phyloP scores from a whole-genome alignment of 768 basidiomycete species.

The Grammothele lineata region DNA sequence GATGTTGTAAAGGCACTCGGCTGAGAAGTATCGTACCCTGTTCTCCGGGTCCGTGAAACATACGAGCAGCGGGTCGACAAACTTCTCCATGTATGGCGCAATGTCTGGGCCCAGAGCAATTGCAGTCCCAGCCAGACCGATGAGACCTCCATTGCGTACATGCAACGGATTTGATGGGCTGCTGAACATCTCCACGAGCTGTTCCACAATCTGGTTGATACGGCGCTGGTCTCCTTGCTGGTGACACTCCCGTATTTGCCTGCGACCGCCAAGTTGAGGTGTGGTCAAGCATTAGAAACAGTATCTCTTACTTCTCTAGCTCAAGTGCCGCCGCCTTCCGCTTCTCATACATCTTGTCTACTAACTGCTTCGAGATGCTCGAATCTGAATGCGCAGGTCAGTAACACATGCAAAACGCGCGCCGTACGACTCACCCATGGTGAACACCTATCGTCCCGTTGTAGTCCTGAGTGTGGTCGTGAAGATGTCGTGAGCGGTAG shows the following conservation, averaged over 20 bases:
- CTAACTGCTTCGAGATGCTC: conserved; percentile 71
- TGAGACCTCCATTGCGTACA: conserved; percentile 90
- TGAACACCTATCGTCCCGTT: not conserved
- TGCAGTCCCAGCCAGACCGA: conserved; percentile 94
- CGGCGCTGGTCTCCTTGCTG: conserved; percentile 76
- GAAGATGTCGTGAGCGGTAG: no score
- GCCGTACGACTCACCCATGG: conserved; percentile 19
- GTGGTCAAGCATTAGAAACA: no score
- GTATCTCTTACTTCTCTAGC: conserved; percentile 73
- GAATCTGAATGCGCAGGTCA: conserved; percentile 45
- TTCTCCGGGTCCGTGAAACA: conserved; percentile 96
- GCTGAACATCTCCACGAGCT: conserved; percentile 92
- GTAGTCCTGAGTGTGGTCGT: no score
- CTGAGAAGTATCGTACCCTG: conserved; percentile 94
- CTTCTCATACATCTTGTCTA: conserved; percentile 96
- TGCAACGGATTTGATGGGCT: conserved; percentile 80
- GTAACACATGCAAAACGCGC: not conserved
- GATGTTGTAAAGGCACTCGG: conserved; percentile 97
- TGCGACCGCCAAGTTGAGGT: conserved; percentile 23
- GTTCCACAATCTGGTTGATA: conserved; percentile 86
- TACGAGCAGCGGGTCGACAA: conserved; percentile 80
- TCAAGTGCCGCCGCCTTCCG: conserved; percentile 94
- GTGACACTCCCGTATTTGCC: conserved; percentile 84
- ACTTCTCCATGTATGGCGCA: conserved; percentile 91
- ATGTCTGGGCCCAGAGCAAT: conserved; percentile 94